Evolutionary conservation across 2,329 filamentous ascomycete species (phyloP), one percentile per base, ranked within the genome.

Genomic region (Fusarium pseudonygamai): DNA sequence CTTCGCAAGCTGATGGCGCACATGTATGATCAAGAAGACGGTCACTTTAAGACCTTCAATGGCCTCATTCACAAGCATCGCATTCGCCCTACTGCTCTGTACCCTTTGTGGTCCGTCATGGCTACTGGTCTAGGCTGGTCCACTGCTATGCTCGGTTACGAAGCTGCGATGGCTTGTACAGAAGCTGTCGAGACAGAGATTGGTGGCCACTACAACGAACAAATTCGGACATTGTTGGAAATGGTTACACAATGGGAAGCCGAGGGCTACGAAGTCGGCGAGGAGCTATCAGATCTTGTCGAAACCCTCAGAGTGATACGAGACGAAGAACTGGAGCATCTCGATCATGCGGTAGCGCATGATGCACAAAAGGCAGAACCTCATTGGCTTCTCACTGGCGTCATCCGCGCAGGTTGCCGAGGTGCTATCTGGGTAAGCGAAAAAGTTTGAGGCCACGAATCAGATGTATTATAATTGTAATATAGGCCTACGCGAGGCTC

Each of bases 121-220:
- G 93, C 96, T 3, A 92, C 93, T 1, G 90, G 92, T 0, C 84
- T 99, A 13, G 96, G 96, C 24, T 98, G 96, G 95, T 88, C 90
- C 9, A 99, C 96, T 0, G 96, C 93, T 1, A 84, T 96, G 46
- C 88, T 99, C 87, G 95, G 96, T 2, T 90, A 94, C 55, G 95
- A 98, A 83, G 95, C 96, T 5, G 96, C 96, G 40, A 99, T 99
- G 96, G 96, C 96, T 18, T 99, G 96, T 81, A 98, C 96, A 2
- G 96, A 99, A 83, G 96, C 96, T 3, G 96, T 99, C 4, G 96
- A 99, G 87, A 99, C 96, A 12, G 96, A 98, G 85, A 99, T 99
- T 72, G 96, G 96, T 6, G 91, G 91, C 34, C 96, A 99, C 84
- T 99, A 99, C 82, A 98, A 98, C 80, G 91, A 91, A 73, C 96